Evolutionary conservation across 192 early-diverging fungal genomes (phyloP).

Genomic region (Dimargaris cristalligena): DNA sequence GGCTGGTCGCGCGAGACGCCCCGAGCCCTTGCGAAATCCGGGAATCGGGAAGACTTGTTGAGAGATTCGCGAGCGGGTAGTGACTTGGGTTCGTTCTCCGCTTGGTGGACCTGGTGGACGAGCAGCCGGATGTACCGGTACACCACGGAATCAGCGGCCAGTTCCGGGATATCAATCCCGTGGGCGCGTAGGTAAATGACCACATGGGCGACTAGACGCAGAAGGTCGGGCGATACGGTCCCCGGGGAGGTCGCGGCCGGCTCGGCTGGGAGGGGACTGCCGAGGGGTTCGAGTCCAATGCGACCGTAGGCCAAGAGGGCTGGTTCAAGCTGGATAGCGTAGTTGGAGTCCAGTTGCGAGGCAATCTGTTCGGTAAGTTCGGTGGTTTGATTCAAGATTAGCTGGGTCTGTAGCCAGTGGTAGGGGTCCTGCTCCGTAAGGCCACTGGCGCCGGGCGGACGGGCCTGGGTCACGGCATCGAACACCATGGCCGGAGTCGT

Average conservation of each 20-base stretch:
- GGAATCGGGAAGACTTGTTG: background rate
- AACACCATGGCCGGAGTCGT: background rate
- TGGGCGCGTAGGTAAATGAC: conserved; percentile 42
- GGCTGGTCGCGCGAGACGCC: background rate
- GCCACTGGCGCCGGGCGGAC: background rate
- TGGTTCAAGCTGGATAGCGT: background rate
- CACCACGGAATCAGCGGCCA: conserved; percentile 31
- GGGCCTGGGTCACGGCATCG: background rate
- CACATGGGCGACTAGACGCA: conserved; percentile 54
- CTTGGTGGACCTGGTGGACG: conserved; percentile 13
- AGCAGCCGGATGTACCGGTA: conserved; percentile 32
- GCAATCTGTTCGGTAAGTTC: conserved; percentile 21
- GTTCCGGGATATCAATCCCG: conserved; percentile 25
- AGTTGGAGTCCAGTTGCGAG: conserved; percentile 12
- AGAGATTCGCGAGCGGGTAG: background rate
- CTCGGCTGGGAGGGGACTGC: background rate
- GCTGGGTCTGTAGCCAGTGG: conserved; percentile 30
- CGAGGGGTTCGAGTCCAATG: background rate
- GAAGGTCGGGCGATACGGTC: conserved; percentile 26
- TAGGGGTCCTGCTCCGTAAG: conserved; percentile 13
- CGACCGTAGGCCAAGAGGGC: background rate
- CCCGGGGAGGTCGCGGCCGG: background rate
- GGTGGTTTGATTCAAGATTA: conserved; percentile 27
- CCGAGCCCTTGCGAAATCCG: background rate
- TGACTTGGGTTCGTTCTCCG: too few species aligned